These are phyloP conservation scores for Chlamydomonas sp. DNA, from an alignment of 139 green algal species.

Conservation along the genomic window DNA sequence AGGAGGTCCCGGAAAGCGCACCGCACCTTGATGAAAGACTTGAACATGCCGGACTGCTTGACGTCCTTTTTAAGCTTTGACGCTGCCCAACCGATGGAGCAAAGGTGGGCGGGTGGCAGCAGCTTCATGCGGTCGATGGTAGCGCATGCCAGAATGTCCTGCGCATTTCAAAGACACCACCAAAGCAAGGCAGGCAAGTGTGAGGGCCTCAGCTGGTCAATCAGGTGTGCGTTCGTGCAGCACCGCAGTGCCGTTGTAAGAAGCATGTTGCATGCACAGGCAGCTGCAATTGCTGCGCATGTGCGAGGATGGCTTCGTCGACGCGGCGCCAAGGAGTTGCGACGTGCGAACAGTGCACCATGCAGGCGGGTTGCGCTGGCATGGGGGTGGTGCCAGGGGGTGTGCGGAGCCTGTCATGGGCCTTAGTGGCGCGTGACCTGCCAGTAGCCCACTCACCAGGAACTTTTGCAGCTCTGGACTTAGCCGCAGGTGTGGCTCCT, in stretches of 20 bases:
- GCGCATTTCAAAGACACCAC: neutral
- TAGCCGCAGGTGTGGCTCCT: neutral
- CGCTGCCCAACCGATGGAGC: slow-evolving; percentile 12
- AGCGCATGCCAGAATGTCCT: slow-evolving; percentile 36
- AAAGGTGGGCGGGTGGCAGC: neutral
- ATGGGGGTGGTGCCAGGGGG: neutral
- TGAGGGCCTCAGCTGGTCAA: neutral
- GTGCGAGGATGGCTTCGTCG: neutral
- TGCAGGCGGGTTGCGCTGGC: neutral
- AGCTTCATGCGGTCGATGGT: slow-evolving; percentile 21
- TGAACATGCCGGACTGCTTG: slow-evolving; percentile 16
- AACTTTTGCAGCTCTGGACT: slow-evolving; percentile 34
- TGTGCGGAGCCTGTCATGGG: neutral
- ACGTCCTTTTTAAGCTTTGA: slow-evolving; percentile 16
- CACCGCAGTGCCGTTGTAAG: neutral
- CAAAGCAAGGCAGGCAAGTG: neutral
- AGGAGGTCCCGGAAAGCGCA: neutral
- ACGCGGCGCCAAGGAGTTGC: too few species aligned
- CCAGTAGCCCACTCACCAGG: neutral
- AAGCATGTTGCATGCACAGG: neutral
- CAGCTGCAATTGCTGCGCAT: neutral
- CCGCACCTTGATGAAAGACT: slow-evolving; percentile 31
- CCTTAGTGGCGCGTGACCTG: neutral
- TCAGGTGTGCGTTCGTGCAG: too few species aligned
- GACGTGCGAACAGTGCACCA: neutral